phyloP scores from a whole-genome alignment of 306 rosid genomes.

The Vigna mungo region DNA sequence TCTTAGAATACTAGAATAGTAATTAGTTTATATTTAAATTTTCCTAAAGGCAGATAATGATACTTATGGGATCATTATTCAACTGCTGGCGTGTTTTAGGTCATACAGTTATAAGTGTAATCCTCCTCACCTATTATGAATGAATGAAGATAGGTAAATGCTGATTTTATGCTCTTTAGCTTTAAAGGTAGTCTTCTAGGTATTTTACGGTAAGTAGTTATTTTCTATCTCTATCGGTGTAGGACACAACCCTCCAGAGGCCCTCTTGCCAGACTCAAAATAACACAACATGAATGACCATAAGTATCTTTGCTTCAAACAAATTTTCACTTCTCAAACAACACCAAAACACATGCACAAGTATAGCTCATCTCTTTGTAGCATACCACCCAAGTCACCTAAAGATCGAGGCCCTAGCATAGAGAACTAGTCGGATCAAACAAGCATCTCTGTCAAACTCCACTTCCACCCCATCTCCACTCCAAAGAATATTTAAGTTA shows the following conservation, averaged over 20 bases:
- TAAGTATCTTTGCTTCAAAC: conserved; percentile 10
- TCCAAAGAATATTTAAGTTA: background rate
- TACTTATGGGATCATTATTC: background rate
- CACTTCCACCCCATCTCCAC: background rate
- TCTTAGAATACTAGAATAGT: too few relatives aligned
- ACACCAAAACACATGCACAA: background rate
- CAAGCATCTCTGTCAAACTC: background rate
- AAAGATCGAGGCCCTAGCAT: conserved; percentile 7
- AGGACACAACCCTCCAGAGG: background rate
- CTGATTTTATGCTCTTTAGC: background rate
- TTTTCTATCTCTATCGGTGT: background rate
- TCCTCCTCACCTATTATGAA: background rate
- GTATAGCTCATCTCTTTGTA: conserved; percentile 4
- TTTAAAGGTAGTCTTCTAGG: background rate
- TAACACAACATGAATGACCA: background rate
- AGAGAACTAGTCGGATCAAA: conserved; percentile 30
- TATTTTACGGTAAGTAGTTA: background rate
- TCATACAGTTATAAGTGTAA: background rate
- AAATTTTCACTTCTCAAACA: conserved; percentile 7
- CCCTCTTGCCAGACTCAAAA: background rate
- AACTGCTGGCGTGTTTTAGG: background rate
- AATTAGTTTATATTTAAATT: too few relatives aligned
- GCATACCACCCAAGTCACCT: conserved; percentile 13
- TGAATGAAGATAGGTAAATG: background rate
- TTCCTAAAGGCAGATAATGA: background rate